Evolutionary conservation across 306 rosid genomes (phyloP).

Genomic region (Vigna trinervia): DNA sequence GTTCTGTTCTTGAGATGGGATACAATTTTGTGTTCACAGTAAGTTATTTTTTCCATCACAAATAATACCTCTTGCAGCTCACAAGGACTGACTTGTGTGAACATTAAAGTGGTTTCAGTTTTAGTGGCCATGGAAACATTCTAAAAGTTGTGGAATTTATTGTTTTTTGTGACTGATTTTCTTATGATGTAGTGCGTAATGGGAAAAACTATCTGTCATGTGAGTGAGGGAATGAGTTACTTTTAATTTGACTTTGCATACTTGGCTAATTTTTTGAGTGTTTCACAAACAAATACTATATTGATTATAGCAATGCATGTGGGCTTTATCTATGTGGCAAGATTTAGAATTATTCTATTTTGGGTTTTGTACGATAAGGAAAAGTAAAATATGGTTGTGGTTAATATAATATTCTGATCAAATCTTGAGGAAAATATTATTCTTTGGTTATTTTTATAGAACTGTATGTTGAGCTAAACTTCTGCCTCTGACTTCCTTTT

Average conservation of each 20-base stretch:
- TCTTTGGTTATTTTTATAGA: background rate
- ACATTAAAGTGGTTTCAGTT: slow-evolving; percentile 18
- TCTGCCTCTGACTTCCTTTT: slow-evolving; percentile 12
- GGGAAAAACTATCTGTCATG: slow-evolving; percentile 22
- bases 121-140: slow-evolving; percentile 17
- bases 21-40: slow-evolving; percentile 97
- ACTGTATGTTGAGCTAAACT: slow-evolving; percentile 39
- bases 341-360: background rate
- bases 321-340: slow-evolving; percentile 17
- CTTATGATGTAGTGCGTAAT: slow-evolving; percentile 23
- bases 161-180: slow-evolving; percentile 36
- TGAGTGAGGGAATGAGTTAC: slow-evolving; percentile 31
- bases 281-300: slow-evolving; percentile 29
- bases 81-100: slow-evolving; percentile 22
- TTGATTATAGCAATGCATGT: slow-evolving; percentile 10
- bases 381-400: slow-evolving; percentile 18
- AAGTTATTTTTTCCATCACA: slow-evolving; percentile 45
- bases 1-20: slow-evolving; percentile 85
- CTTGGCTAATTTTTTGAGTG: slow-evolving; percentile 8
- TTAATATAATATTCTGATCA: slow-evolving; percentile 20
- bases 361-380: slow-evolving; percentile 18
- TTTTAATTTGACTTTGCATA: slow-evolving; percentile 14
- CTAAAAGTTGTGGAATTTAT: slow-evolving; percentile 9
- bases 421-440: slow-evolving; percentile 1
- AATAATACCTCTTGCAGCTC: slow-evolving; percentile 30